Evolutionary conservation across 805 yeast species (phyloP), one percentile per base, ranked within the genome.

Genomic region (Metschnikowia cubensis): DNA sequence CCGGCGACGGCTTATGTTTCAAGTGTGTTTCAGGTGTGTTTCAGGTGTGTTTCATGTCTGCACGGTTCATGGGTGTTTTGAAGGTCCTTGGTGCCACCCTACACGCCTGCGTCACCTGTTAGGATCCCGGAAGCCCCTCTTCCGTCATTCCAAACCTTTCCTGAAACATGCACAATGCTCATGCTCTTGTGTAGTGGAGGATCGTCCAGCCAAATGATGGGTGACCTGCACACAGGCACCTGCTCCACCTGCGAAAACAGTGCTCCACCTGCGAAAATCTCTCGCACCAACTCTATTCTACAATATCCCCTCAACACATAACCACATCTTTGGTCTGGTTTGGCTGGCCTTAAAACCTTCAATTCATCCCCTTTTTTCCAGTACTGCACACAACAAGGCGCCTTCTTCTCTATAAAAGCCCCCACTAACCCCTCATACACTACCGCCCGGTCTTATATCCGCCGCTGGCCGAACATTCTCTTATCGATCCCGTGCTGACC

Each of bases 251-350:
- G 35, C 36, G 35, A 41, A 41, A 29, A 41, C 29, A 25, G 21
- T 18, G 39, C 22, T 35, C 39, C 15, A 31, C 35, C 25, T 29
- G 35, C 36, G 35, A 41, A 41, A 29, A 41, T 32, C 44, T 41
- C 44, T 41, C 35, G 35, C 44, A 34, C 43, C n/a, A n/a, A 21
- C 42, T 40, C 21, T 17, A n/a, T 31, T 31, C 35, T 37, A 32
- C 29, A 18, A 32, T 14, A 42, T 32, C 45, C 36, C 29, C 34
- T 10, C 8, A 25, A n/a, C 20, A n/a, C 13, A 32, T 18, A 17
- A 21, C 18, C 33, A 15, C 42, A 18, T 20, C 29, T 36, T 18
- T 11, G n/a, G 13, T 36, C 29, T 20, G 39, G 39, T 20, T 36
- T 35, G 13, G 15, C 39, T 6, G 39, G 39, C 39, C 25, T 36